Evolutionary conservation across 1,284 basidiomycete species (phyloP), one percentile per base, ranked within the genome.

Genomic region (Inonotus obliquus): DNA sequence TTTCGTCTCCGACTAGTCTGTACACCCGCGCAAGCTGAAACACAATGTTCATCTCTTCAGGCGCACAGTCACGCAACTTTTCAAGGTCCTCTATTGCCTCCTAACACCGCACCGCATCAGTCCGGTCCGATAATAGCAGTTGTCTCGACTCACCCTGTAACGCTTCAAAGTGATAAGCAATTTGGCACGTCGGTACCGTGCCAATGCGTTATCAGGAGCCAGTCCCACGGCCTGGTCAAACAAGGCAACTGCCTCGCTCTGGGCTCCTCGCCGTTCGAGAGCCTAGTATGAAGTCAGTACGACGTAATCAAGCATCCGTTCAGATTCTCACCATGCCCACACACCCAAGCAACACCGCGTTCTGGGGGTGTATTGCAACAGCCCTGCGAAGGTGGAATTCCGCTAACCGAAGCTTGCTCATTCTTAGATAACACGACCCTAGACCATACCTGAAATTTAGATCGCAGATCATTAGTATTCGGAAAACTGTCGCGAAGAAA

Each of bases 381-480:
- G 96, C 95, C 72, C 89, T 89, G 67, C 91, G 84, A 78, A 93
- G 97, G 76, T 97, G 94, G 77, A 95, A 97, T 73, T 97, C 93
- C 41, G 95, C 94, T 64, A 95, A 79, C 58, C 90, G 85, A 65
- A 91, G 79, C 78, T 95, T 96, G 76, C 91, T 95, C 81, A 89
- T 91, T 68, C 91, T 84, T 72, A 95, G 80, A 79, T 96, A 98
- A 71, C 94, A 96, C 54, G 91, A 90, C 59, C 96, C 95, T 67
- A 98, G 79, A n/a, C 96, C 96, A 76, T 97, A 98, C 94, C 93
- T 96, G 72, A 57, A 58, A 32, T 53, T 59, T 27, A 54, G 53
- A 63, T 59, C 52, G 47, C 44, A 55, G 55, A 54, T 52, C 39
- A 55, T 61, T 47, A 49, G 25, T 38, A 55, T 48, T 25, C 38